Base-by-base conservation (phyloP, 441 rosid species). In the Pelargonium cotyledonis region DNA sequence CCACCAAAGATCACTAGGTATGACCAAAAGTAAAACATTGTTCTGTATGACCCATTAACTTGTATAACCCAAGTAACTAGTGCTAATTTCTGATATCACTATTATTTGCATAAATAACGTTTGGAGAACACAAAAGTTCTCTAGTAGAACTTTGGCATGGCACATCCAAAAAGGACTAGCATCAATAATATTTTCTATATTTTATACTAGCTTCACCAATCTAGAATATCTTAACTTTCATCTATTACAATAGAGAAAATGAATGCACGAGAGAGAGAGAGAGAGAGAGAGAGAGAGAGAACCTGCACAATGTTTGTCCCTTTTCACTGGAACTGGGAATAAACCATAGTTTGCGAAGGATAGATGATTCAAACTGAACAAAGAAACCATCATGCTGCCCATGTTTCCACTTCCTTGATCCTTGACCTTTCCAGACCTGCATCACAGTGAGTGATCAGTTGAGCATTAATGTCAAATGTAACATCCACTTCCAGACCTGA, bases 401-500 rank as follows among this genome's bases (percentile, higher is more conserved):
- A 21, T 88, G 93, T 76, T 75, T 94, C 98, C 98, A 94, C 82
- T 89, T 94, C 83, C 98, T 89, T 64, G 95, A 88, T 67, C 98
- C 98, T 83, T 87, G 92, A 74, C 98, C 98, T 87, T 88, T 91
- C 98, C 98, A 94, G 53, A 94, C 97, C 98, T 94, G 77, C 72
- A 78, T 41, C 63, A 47, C 5, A 58, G 66, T 63, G 68, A 62
- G 61, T 21, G 44, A 76, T 46, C 51, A 49, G 64, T 31, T 53
- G 68, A 76, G 68, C 3, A 44, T 58, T 10, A 38, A 43, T 10
- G 75, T 60, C 46, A n/a, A 55, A 12, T 55, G 26, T 23, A 60
- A 21, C 64, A 10, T 60, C 64, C 64, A 21, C 26, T 60, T 60
- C 38, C 4, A 21, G 38, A 23, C n/a, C 64, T 60, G 15, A 60